Conservation (phyloP, 1,284 basidiomycete genomes). For the Vanrija humicola region DNA sequence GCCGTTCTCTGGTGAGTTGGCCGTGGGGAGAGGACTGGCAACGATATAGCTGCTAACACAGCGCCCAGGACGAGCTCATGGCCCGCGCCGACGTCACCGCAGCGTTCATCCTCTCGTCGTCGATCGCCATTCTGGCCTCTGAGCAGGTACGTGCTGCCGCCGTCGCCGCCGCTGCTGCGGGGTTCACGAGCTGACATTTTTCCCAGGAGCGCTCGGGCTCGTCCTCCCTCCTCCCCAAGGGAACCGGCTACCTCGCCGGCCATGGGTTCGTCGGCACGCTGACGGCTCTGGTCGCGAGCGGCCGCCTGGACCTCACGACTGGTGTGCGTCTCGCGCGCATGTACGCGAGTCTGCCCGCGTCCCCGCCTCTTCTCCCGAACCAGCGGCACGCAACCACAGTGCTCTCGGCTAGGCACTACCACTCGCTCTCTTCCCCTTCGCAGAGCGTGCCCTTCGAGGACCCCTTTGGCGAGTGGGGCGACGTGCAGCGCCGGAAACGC, state of each 20-base stretch:
- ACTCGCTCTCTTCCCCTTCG: constrained; percentile 41
- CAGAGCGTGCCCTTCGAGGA: constrained; percentile 28
- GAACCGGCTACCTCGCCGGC: constrained; percentile 43
- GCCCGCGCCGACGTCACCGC: constrained; percentile 43
- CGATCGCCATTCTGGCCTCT: constrained; percentile 45
- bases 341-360: constrained; percentile 36
- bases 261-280: constrained; percentile 48
- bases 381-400: constrained; percentile 38
- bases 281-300: constrained; percentile 44
- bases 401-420: constrained; percentile 43
- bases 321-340: constrained; percentile 43
- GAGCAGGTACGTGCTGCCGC: constrained; percentile 31
- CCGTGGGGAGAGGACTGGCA: not conserved
- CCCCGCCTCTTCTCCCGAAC: constrained; percentile 20
- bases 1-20: constrained; percentile 35
- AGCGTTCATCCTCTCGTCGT: constrained; percentile 46
- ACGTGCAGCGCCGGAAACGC: constrained; percentile 25
- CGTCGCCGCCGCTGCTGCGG: too few species aligned
- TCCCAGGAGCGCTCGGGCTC: constrained; percentile 31
- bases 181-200: not conserved
- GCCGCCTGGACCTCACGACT: constrained; percentile 40
- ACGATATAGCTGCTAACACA: not conserved
- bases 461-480: constrained; percentile 20
- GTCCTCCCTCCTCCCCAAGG: constrained; percentile 32
- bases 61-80: constrained; percentile 45